Conservation (phyloP, 2,329 filamentous ascomycete species). For the Penicillium sp. region DNA sequence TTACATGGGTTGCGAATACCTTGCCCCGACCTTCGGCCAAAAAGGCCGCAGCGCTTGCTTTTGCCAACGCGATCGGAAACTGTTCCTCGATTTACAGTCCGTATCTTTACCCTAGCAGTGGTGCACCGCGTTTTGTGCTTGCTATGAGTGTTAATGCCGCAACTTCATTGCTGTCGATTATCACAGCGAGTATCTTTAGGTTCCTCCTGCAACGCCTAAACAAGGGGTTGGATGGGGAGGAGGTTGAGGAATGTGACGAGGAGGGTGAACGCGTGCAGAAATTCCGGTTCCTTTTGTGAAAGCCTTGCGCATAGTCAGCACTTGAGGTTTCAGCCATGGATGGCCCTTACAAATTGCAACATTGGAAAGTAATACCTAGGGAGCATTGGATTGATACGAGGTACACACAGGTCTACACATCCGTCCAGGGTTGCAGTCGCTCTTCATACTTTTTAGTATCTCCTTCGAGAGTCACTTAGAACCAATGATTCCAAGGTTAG, state of each 20-base stretch:
- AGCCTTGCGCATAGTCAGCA: too few species aligned
- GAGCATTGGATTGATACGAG: too few species aligned
- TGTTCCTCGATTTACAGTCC: conserved; percentile 43
- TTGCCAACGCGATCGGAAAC: conserved; percentile 46
- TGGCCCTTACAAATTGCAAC: too few species aligned
- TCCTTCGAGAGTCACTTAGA: too few species aligned
- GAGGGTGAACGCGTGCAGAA: background rate
- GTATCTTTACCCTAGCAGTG: conserved; percentile 34
- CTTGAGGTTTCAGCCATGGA: too few species aligned
- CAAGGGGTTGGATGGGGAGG: background rate
- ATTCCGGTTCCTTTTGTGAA: background rate
- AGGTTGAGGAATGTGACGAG: background rate
- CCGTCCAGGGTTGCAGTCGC: too few species aligned
- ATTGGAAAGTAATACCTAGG: too few species aligned
- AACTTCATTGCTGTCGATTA: background rate
- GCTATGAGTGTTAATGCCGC: conserved; percentile 8
- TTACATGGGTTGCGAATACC: conserved; percentile 46
- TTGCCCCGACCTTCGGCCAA: conserved; percentile 47
- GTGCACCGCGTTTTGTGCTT: conserved; percentile 1
- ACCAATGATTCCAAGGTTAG: too few species aligned
- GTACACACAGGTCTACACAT: too few species aligned
- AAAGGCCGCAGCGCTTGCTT: conserved; percentile 44
- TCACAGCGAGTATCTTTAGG: background rate
- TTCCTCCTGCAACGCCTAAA: background rate
- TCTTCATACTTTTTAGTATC: too few species aligned